Evolutionary conservation across 2,329 filamentous ascomycete genomes (phyloP).

Genomic region (Pseudocercospora ulei): DNA sequence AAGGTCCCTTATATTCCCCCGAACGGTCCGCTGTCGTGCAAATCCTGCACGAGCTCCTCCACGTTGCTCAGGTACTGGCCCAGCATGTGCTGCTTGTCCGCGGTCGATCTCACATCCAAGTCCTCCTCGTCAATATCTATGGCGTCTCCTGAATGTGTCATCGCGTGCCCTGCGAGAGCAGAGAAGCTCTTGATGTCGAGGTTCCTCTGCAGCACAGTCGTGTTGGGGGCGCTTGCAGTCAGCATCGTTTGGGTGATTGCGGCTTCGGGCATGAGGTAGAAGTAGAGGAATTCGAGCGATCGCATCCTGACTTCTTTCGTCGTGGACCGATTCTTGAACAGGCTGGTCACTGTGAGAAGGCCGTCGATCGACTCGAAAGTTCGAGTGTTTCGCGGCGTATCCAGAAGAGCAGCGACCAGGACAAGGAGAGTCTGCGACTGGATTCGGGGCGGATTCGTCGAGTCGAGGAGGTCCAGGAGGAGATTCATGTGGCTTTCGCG

Average conservation of each 20-base stretch:
- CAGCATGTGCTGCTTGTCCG: constrained; percentile 72
- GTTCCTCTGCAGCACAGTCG: constrained; percentile 24
- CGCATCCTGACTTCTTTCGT: constrained; percentile 85
- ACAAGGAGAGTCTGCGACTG: constrained; percentile 84
- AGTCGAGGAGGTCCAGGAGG: constrained; percentile 86
- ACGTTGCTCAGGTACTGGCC: constrained; percentile 71
- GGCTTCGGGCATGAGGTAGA: constrained; percentile 92
- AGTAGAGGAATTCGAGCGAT: constrained; percentile 95
- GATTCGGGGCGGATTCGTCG: constrained; percentile 77
- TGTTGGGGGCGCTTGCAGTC: constrained; percentile 26
- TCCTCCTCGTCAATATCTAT: constrained; percentile 34
- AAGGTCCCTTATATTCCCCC: neutral
- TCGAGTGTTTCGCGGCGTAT: constrained; percentile 76
- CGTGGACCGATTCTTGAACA: constrained; percentile 84
- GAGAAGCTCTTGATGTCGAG: constrained; percentile 22
- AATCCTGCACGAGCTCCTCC: constrained; percentile 68
- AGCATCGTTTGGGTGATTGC: constrained; percentile 30
- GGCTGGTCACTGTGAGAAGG: constrained; percentile 76
- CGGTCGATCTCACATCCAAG: constrained; percentile 52
- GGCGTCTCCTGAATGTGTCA: constrained; percentile 32
- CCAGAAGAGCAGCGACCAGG: constrained; percentile 78
- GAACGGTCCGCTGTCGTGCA: constrained; percentile 69
- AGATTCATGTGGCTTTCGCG: constrained; percentile 94
- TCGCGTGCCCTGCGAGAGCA: constrained; percentile 22
- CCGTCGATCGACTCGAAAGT: constrained; percentile 89